Base-by-base conservation (phyloP, 2,329 filamentous ascomycete genomes). In the Bipolaris victoriae region DNA sequence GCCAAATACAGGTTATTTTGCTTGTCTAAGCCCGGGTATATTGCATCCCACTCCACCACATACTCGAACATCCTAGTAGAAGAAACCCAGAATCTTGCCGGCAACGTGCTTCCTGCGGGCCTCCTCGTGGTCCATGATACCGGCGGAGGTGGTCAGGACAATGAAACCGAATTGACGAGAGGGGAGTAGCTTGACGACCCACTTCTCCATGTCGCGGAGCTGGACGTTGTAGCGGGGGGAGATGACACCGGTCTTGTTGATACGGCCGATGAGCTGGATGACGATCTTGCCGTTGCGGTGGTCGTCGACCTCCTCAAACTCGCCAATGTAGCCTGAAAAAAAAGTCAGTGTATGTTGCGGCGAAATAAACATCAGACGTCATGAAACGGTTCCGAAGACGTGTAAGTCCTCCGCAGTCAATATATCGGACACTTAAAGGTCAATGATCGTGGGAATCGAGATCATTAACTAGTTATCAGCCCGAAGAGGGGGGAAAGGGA, bases 381-480 rank as follows among this genome's bases (percentile, higher is more conserved):
- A 95, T 77, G 77, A 80, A 83, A 77, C 83, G 62, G 55, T 65
- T 90, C 87, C 84, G 89, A 89, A 88, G 92, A 96, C 90, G 90
- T 97, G 92, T 97, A 96, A 97, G 92, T 94, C 90, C 89, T 87
- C 89, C 89, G 89, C 87, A 80, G 69, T 67, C 83, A 80, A 95
- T 99, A 82, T 99, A 90, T 96, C 95, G 94, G 92, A 88, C 88
- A 96, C 88, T 98, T 98, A 99, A 98, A 99, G 92, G 93, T 92
- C 94, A 92, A 88, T 89, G 86, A 88, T 90, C 91, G 92, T 97
- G 82, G 85, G 74, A 64, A 77, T 80, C 87, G 87, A 89, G 89
- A 94, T 89, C 88, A 87, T 92, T 89, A 90, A 91, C 94, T 97
- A 99, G 95, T 98, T 98, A 98, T 98, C 92, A 97, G 90, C 90